Evolutionary conservation across 2,329 filamentous ascomycete species (phyloP).

Genomic region (Trichoderma sp.): DNA sequence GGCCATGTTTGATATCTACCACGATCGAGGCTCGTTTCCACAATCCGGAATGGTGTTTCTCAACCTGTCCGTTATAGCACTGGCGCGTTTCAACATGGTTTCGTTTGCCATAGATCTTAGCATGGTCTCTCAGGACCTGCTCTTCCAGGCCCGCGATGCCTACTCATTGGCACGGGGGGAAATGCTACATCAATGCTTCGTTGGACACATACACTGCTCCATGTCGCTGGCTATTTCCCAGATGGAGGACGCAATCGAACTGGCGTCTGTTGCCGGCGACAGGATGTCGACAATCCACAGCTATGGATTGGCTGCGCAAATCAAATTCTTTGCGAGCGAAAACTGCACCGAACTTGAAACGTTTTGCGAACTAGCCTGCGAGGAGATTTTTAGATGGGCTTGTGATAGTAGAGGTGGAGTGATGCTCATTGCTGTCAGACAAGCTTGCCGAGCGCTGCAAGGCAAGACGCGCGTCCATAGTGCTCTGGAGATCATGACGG

Average conservation of each 20-base stretch:
- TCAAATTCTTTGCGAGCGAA: conserved; percentile 68
- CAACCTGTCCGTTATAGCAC: conserved; percentile 64
- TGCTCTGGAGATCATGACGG: conserved; percentile 59
- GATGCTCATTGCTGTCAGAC: conserved; percentile 63
- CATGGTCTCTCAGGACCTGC: conserved; percentile 59
- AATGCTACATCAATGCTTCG: conserved; percentile 66
- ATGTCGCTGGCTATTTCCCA: conserved; percentile 56
- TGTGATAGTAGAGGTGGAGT: conserved; percentile 69
- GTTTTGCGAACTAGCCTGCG: conserved; percentile 68
- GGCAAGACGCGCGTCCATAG: conserved; percentile 63
- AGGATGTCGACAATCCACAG: conserved; percentile 69
- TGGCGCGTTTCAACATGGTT: conserved; percentile 69
- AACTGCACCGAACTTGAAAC: conserved; percentile 67
- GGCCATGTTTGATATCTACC: conserved; percentile 64
- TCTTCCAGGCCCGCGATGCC: conserved; percentile 60
- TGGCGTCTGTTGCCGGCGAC: conserved; percentile 65
- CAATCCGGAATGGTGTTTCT: conserved; percentile 69
- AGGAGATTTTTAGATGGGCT: conserved; percentile 72
- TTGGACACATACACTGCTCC: conserved; percentile 68
- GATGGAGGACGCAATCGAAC: conserved; percentile 65
- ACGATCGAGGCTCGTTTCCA: conserved; percentile 63
- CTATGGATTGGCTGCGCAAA: conserved; percentile 64
- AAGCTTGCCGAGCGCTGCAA: conserved; percentile 67
- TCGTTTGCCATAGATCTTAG: conserved; percentile 66
- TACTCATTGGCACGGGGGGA: conserved; percentile 67